phyloP scores from a whole-genome alignment of 495 filamentous ascomycete genomes.

The Trichocladium uniseriatum region DNA sequence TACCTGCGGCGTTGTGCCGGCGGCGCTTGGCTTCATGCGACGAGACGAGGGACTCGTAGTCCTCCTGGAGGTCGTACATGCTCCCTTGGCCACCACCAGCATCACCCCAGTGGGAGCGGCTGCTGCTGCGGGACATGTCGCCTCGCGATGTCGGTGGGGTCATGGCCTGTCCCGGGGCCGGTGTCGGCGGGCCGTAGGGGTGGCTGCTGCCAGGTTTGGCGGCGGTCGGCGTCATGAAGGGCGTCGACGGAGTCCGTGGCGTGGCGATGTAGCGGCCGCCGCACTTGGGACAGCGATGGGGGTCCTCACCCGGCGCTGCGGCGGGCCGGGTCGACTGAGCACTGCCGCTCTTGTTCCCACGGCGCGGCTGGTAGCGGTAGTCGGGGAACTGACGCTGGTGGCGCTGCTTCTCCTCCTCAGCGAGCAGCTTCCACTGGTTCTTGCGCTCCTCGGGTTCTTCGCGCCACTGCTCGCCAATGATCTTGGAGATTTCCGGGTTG shows the following conservation, averaged over 20 bases:
- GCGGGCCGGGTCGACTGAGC: constrained; percentile 21
- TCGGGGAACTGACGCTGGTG: constrained; percentile 87
- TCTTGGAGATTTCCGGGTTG: constrained; percentile 97
- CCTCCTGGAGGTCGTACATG: constrained; percentile 25
- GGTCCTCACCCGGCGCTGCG: constrained; percentile 33
- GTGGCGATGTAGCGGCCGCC: constrained; percentile 54
- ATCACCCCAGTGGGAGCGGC: constrained; percentile 4
- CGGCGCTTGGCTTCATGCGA: constrained; percentile 51
- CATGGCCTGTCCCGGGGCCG: constrained; percentile 14
- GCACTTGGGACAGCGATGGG: constrained; percentile 51
- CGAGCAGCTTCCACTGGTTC: constrained; percentile 78
- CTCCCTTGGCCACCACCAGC: neutral
- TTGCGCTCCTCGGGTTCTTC: constrained; percentile 65
- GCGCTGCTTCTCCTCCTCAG: constrained; percentile 88
- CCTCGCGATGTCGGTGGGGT: constrained; percentile 1
- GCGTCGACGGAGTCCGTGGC: constrained; percentile 45
- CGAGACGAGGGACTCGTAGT: constrained; percentile 33
- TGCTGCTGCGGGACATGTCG: neutral
- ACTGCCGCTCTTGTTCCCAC: constrained; percentile 43
- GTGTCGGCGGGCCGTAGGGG: constrained; percentile 17
- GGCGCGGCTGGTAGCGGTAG: constrained; percentile 88
- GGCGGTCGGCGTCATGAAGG: constrained; percentile 30
- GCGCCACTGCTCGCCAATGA: constrained; percentile 91
- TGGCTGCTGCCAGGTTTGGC: constrained; percentile 22
- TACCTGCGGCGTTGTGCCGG: constrained; percentile 35